Conservation (phyloP, 2,329 filamentous ascomycete genomes). For the Penicillium brevicompactum region DNA sequence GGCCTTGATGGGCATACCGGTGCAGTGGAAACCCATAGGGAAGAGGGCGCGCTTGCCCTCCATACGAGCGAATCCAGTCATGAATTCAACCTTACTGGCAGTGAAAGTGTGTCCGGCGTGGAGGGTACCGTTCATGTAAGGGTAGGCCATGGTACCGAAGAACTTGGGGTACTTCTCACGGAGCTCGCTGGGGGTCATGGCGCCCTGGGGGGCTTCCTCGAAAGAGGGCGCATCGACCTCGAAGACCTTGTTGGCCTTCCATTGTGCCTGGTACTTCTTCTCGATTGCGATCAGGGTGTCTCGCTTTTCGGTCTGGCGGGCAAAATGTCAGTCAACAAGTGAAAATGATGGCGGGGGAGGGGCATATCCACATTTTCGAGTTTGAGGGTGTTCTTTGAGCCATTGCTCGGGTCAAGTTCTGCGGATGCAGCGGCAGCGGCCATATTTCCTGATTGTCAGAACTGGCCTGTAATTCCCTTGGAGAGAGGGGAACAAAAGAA, state of each 20-base stretch:
- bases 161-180: slow-evolving; percentile 86
- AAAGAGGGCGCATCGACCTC: slow-evolving; percentile 81
- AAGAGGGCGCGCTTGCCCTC: slow-evolving; percentile 84
- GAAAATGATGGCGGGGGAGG: slow-evolving; percentile 28
- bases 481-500: slow-evolving; percentile 21
- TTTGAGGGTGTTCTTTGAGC: slow-evolving; percentile 64
- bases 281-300: slow-evolving; percentile 54
- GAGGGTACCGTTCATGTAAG: slow-evolving; percentile 84
- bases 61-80: slow-evolving; percentile 83
- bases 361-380: slow-evolving; percentile 57
- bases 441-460: slow-evolving; percentile 36
- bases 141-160: slow-evolving; percentile 77
- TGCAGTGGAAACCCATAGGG: slow-evolving; percentile 93
- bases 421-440: slow-evolving; percentile 53
- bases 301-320: slow-evolving; percentile 33
- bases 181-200: slow-evolving; percentile 72
- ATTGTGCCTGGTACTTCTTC: slow-evolving; percentile 89
- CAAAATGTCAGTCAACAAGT: slow-evolving; percentile 12
- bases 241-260: slow-evolving; percentile 78
- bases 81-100: slow-evolving; percentile 90
- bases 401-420: slow-evolving; percentile 57
- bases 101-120: slow-evolving; percentile 94
- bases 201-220: slow-evolving; percentile 73
- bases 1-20: slow-evolving; percentile 97
- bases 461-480: slow-evolving; percentile 13